Evolutionary conservation across 192 early-diverging fungal genomes (phyloP).

Genomic region (Coemansia sp.): DNA sequence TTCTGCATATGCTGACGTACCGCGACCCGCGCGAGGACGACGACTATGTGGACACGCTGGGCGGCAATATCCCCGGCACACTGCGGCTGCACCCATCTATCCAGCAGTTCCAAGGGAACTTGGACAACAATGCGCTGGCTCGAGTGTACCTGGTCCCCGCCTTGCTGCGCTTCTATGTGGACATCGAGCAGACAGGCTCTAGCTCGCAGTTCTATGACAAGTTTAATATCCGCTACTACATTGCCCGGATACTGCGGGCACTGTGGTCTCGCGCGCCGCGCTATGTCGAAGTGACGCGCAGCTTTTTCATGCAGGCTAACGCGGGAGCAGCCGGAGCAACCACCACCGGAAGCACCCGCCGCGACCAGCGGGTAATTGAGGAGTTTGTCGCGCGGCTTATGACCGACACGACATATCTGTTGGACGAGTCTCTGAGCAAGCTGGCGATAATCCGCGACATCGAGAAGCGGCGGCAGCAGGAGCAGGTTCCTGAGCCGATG

Average conservation of each 20-base stretch:
- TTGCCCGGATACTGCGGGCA: constrained; percentile 82
- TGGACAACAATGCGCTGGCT: constrained; percentile 76
- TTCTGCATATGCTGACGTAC: constrained; percentile 53
- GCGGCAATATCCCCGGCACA: constrained; percentile 67
- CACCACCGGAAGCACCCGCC: constrained; percentile 26
- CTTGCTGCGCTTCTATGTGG: constrained; percentile 91
- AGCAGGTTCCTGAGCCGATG: constrained; percentile 24
- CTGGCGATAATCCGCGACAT: constrained; percentile 79
- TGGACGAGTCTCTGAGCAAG: constrained; percentile 90
- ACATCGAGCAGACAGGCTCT: constrained; percentile 92
- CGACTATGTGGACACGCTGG: constrained; percentile 67
- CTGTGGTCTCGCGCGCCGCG: constrained; percentile 41
- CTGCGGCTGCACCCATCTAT: constrained; percentile 62
- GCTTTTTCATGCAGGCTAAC: constrained; percentile 32
- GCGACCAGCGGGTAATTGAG: constrained; percentile 49
- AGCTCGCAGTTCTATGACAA: constrained; percentile 97
- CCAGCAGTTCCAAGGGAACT: constrained; percentile 42
- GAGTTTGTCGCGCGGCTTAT: constrained; percentile 89
- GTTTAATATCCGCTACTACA: constrained; percentile 96
- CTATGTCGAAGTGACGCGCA: constrained; percentile 33
- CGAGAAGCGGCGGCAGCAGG: constrained; percentile 67
- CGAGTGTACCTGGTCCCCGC: constrained; percentile 74
- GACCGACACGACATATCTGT: constrained; percentile 92
- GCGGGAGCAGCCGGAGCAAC: not conserved
- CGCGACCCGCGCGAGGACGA: constrained; percentile 36